phyloP scores from a whole-genome alignment of 2,329 filamentous ascomycete species.

The Cytospora chrysosperma region DNA sequence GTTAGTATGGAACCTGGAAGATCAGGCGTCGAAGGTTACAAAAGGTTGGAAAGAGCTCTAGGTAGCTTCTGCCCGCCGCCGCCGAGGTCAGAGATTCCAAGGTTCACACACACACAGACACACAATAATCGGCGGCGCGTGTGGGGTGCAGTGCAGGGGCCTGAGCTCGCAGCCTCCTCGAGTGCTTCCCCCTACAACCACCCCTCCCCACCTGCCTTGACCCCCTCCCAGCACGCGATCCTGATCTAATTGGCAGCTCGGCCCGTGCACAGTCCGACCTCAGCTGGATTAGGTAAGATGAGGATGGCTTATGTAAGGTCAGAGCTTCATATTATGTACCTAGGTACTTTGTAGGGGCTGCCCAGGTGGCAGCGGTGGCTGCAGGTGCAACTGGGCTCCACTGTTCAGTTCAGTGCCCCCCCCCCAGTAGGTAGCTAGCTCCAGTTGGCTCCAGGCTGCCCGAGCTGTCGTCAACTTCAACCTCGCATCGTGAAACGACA shows the following conservation, averaged over 20 bases:
- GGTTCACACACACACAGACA: background rate
- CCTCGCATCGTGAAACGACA: conserved; percentile 3
- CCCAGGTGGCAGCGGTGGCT: background rate
- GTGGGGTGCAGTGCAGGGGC: background rate
- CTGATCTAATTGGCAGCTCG: background rate
- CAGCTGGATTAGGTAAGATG: background rate
- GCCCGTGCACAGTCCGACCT: background rate
- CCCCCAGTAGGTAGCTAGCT: background rate
- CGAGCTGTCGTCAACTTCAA: conserved; percentile 32
- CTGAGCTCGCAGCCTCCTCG: background rate
- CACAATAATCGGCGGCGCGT: background rate
- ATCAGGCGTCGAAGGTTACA: background rate
- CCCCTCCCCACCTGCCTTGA: background rate
- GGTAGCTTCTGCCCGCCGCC: conserved; percentile 10
- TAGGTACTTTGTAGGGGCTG: too few species aligned
- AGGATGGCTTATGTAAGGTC: background rate
- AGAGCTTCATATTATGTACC: too few species aligned
- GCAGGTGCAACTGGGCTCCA: background rate
- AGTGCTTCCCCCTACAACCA: too few species aligned
- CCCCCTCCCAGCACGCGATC: conserved; percentile 12
- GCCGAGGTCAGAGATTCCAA: background rate
- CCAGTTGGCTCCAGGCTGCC: conserved; percentile 29
- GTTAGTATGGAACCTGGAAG: background rate
- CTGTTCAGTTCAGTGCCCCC: background rate
- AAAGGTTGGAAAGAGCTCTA: background rate